Base-by-base conservation (phyloP, 345 rosid species). In the Ricinus communis region DNA sequence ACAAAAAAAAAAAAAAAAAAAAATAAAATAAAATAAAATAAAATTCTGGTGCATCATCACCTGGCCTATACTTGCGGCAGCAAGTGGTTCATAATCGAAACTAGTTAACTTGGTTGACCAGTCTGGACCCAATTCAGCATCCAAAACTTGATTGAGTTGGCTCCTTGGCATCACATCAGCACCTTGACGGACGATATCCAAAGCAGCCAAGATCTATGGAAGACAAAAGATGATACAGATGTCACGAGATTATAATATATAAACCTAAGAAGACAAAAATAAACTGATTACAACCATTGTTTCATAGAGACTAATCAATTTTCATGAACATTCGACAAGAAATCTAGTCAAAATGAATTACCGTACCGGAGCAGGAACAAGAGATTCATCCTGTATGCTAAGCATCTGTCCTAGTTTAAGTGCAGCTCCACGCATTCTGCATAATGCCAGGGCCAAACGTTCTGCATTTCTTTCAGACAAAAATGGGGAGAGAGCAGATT, bases 61-160 rank as follows among this genome's bases (percentile, higher is more conserved):
- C 98, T 93, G 98, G 75, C 99, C 99, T 56, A 95, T 92, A 81
- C 99, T 95, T 19, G 99, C 99, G 65, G 99, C 90, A 54, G 99
- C 99, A 51, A 95, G 30, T 53, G 99, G 98, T 65, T 95, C 98
- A 81, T 92, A 95, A 86, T 92, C 96, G 71, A 95, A 95, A 74
- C 97, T 95, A 57, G 79, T 77, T 82, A 95, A 74, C 68, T 87
- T 92, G 16, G 89, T 80, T 40, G 90, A 82, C 99, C 99, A 95
- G 71, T 81, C 82, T 33, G 85, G n/a, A 69, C 97, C 97, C 83
- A 95, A 77, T 71, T 92, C 99, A 69, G 89, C 82, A 70, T 83
- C 89, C 85, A 95, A 71, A 83, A 95, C 99, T 63, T 84, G 91
- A 86, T 89, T 79, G 14, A 95, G 97, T 74, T 95, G 99, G 76